Base-by-base conservation (phyloP, 2,329 filamentous ascomycete genomes). In the Teratosphaeria zuluensis region DNA sequence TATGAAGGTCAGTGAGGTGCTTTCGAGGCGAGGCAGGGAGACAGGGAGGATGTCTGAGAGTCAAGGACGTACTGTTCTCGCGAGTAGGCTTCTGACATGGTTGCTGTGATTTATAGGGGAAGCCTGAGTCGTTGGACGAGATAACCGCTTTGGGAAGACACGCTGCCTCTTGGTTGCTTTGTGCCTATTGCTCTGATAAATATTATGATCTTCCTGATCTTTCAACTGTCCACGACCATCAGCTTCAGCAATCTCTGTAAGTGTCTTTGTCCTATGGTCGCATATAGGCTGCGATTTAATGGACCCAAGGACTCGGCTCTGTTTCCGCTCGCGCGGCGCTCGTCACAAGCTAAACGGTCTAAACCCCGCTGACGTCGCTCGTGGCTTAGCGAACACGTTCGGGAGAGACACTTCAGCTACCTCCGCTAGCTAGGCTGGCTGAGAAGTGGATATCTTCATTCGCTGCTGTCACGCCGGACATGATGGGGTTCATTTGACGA, bases 21-120 rank as follows among this genome's bases (percentile, higher is more conserved):
- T 28, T 4, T 28, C 24, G 4, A 28, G 4, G 24, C 24, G 24
- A 28, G n/a, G n/a, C n/a, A n/a, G n/a, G 11, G 12, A 31, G 1
- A 19, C 56, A 59, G 42, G 42, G 35, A 2, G 2, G 51, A 24
- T 31, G 19, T 28, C 31, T 6, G 51, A 21, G 11, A 30, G 33
- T 12, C 14, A 24, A 16, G 28, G 31, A 19, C 28, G 60, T 80
- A 84, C 82, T 83, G 72, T 76, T 83, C 81, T 66, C 80, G 79
- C 66, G 82, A 80, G 74, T 82, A 83, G 65, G 80, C 77, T 72
- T 82, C 79, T 28, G 80, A 80, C 80, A 81, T 83, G 33, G 35
- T 59, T 42, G 51, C 32, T 56, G 51, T 53, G 21, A 53, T 54
- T 58, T 61, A 46, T 11, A 19, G 42, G 42, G n/a, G 42, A 19